A percentile compares a stretch with the other conserved stretches of the same genome.
Conservation (phyloP, 371 early-diverging fungal species). For the Actinomortierella wolfii region DNA sequence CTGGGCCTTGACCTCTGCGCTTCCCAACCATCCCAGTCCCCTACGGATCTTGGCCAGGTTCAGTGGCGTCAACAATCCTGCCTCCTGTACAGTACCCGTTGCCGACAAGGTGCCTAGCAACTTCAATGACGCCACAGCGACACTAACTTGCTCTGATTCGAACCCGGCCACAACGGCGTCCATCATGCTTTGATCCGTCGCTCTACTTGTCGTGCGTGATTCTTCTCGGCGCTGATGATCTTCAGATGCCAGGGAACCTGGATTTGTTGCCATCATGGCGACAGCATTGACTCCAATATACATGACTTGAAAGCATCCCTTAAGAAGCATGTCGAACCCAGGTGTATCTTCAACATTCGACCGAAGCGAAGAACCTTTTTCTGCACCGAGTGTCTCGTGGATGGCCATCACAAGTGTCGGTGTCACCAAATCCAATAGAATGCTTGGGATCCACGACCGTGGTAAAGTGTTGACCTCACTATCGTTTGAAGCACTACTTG, state of each 20-base stretch:
- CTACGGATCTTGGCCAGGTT: constrained; percentile 1
- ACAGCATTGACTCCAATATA: constrained; percentile 5
- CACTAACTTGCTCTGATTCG: neutral
- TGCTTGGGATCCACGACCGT: constrained; percentile 1
- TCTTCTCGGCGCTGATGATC: constrained; percentile 1
- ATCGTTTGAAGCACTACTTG: neutral
- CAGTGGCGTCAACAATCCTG: constrained; percentile 3
- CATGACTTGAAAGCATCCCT: constrained; percentile 3
- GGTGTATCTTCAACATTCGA: neutral
- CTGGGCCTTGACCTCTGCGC: too few relatives aligned
- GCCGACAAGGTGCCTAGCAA: constrained; percentile 2
- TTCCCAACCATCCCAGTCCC: constrained; percentile 1
- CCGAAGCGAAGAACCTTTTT: neutral
- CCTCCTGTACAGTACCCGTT: neutral
- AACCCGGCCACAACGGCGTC: constrained; percentile 5
- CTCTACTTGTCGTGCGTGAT: neutral
- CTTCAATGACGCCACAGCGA: constrained; percentile 9
- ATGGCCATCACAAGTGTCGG: constrained; percentile 1
- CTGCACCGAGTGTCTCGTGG: too few relatives aligned
- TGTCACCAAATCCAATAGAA: constrained; percentile 10
- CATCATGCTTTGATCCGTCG: constrained; percentile 5
- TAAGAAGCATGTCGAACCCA: too few relatives aligned
- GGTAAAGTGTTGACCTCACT: neutral
- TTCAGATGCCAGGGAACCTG: too few relatives aligned
- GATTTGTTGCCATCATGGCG: too few relatives aligned